These are phyloP conservation scores for Entonaema liquescens DNA, from an alignment of 495 filamentous ascomycete species.

Conservation along the genomic window DNA sequence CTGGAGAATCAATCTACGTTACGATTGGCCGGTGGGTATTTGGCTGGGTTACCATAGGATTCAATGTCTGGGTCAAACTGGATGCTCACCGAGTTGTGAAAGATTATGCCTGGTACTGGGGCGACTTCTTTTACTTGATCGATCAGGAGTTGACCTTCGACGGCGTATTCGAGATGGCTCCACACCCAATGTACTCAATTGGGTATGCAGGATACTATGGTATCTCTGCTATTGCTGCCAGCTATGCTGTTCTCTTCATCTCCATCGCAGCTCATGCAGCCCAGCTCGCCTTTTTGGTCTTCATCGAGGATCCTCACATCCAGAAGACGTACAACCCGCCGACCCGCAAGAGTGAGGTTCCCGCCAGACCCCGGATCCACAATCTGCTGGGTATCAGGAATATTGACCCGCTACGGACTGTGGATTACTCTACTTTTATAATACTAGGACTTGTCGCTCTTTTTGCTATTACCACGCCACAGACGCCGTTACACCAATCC, in stretches of 20 bases:
- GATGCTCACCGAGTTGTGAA: constrained; percentile 99
- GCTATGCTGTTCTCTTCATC: constrained; percentile 95
- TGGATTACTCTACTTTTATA: constrained; percentile 81
- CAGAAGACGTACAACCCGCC: constrained; percentile 97
- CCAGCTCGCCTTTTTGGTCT: constrained; percentile 88
- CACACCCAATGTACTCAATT: constrained; percentile 99
- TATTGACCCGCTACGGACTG: constrained; percentile 85
- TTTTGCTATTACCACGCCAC: constrained; percentile 78
- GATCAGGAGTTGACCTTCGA: constrained; percentile 98
- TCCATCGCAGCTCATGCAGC: constrained; percentile 94
- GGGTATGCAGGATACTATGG: constrained; percentile 98
- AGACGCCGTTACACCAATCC: constrained; percentile 73
- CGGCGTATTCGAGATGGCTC: constrained; percentile 98
- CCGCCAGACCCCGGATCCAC: constrained; percentile 67
- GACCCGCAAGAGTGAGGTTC: constrained; percentile 63
- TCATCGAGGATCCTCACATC: constrained; percentile 97
- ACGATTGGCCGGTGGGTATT: constrained; percentile 79
- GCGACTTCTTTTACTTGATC: constrained; percentile 98
- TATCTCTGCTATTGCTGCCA: constrained; percentile 97
- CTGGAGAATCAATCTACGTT: constrained; percentile 72
- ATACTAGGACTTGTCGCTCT: constrained; percentile 75
- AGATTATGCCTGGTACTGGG: constrained; percentile 99
- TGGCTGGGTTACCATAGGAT: constrained; percentile 81
- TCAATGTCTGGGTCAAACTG: constrained; percentile 99
- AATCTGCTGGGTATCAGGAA: constrained; percentile 82